Base-by-base conservation (phyloP, 163 green algal genomes). In the Chlamydomonas reinhardtii region DNA sequence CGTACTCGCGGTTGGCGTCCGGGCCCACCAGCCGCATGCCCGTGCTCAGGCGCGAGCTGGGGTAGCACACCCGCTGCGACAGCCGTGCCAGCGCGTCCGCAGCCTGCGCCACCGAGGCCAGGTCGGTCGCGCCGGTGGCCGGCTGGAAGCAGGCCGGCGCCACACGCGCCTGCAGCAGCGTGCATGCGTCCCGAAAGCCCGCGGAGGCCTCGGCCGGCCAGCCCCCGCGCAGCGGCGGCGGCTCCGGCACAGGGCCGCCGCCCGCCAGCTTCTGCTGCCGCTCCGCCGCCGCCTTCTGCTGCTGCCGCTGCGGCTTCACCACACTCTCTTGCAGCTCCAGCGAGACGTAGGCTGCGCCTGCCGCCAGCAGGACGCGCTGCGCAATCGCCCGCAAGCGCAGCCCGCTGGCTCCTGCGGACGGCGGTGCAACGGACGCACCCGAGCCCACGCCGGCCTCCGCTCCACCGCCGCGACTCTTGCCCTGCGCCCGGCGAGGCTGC, bases 291-390 rank as follows among this genome's bases (percentile, higher is more conserved):
- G 39, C n/a, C 59, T 62, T 8, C 34, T 62, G 17, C 14, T 76
- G 78, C 79, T 72, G 69, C 79, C 37, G 66, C 32, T 29, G 22
- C 69, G 19, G 66, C 32, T 29, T 22, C 54, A 11, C 19, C 32
- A 86, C 25, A 2, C 54, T 35, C 59, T 80, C 39, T 71, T 80
- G 71, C 37, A 81, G 34, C 70, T 79, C 81, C 34, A 86, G 27
- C 2, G 81, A 79, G 29, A 86, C 66, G 54, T 37, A 37, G 6
- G 37, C 71, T 71, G 56, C 66, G 6, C 25, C 56, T 3, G 70
- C 70, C 0, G 81, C 25, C 22, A 77, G 68, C 70, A 86, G 56
- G 59, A 80, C 14, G 8, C 81, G 70, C 27, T 29, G 54, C 4
- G 81, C 70, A 6, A 86, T 37, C 2, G 81, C 71, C 17, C 59